A percentile compares a stretch with the other conserved stretches of the same genome.
Evolutionary conservation across 306 rosid genomes (phyloP).

Genomic region (Erythrophleum fordii): DNA sequence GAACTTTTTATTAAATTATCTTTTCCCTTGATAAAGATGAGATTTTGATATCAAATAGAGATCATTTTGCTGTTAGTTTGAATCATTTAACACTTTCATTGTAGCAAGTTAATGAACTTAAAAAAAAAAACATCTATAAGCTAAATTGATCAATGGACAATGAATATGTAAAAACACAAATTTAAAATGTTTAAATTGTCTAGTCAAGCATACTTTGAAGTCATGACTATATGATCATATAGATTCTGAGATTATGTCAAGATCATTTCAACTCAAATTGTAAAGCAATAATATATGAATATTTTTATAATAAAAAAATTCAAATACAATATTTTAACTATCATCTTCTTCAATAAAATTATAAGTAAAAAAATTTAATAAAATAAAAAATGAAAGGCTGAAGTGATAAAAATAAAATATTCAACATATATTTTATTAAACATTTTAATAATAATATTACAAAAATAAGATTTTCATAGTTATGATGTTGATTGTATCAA

Average conservation of each 20-base stretch:
- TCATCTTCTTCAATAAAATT: no score
- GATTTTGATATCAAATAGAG: not conserved
- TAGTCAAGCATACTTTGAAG: no score
- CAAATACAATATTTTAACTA: no score
- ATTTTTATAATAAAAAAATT: no score
- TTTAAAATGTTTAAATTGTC: no score
- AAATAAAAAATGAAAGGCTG: not conserved
- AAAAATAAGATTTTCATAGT: not conserved
- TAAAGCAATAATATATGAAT: no score
- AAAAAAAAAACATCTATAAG: not conserved
- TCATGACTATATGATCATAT: no score
- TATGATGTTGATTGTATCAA: slow-evolving; percentile 31
- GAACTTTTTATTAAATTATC: not conserved
- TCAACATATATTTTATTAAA: not conserved
- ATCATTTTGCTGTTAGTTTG: not conserved
- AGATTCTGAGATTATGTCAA: no score
- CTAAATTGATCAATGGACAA: not conserved
- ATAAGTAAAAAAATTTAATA: no score
- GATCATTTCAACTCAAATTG: no score
- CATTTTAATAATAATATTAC: not conserved
- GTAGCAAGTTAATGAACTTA: not conserved
- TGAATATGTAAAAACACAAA: not conserved
- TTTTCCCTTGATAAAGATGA: not conserved
- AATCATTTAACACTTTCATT: not conserved
- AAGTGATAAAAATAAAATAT: not conserved